Base-by-base conservation (phyloP, 805 yeast species). In the Saccharomycopsis malanga region DNA sequence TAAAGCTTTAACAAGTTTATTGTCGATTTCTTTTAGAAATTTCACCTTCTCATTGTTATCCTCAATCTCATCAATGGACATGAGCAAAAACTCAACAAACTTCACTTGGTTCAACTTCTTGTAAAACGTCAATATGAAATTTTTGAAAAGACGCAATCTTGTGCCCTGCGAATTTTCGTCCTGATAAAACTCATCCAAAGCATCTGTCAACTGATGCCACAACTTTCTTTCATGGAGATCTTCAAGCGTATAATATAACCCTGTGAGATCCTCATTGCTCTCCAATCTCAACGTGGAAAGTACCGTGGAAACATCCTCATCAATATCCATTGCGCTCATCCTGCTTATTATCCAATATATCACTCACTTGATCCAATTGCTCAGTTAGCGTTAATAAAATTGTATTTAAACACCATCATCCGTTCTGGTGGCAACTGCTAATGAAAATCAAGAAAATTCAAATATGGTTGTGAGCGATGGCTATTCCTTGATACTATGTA, bases 121-220 rank as follows among this genome's bases (percentile, higher is more conserved):
- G 48, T 77, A 73, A 59, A 88, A 82, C 39, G 72, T 73, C 17
- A 72, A 58, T 45, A 93, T 76, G 62, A 93, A 88, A 53, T 76
- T 76, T 48, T 79, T 77, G 64, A 76, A 91, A 45, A 91, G 65
- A 53, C 79, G 77, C 56, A 81, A 62, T 55, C 91, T 76, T 48
- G 86, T 64, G 0, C 74, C 67, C 32, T 62, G 65, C 12, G 84
- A 71, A 23, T 69, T 70, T 6, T 77, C 72, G 47, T 72, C 69
- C 37, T 68, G 68, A 67, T 77, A 91, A 59, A 89, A 75, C 53
- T 72, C 73, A 30, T 67, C 66, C 48, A 93, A 69, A 4, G 77
- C 65, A 52, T 77, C 76, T 2, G 96, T 86, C 61, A 93, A 74
- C 69, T 93, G 98, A 67, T 83, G 94, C 97, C 97, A 93, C 61